These are phyloP conservation scores for Cercospora sp. DNA, from an alignment of 2,329 filamentous ascomycete genomes.

Conservation along the genomic window DNA sequence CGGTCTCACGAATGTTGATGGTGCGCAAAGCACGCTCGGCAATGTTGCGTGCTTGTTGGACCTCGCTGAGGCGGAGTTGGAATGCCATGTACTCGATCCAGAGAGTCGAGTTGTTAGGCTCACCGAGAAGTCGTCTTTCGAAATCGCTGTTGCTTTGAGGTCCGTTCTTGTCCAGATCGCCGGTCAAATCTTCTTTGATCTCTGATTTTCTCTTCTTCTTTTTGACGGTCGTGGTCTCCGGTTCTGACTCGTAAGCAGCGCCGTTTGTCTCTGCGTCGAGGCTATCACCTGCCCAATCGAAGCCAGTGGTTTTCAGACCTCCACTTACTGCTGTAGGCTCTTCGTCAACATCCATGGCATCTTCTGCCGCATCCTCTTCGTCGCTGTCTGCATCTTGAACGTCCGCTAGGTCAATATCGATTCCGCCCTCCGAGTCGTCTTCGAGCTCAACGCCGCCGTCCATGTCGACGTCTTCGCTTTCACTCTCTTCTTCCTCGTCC, in stretches of 20 bases:
- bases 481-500: constrained; percentile 43
- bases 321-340: constrained; percentile 39
- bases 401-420: constrained; percentile 47
- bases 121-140: constrained; percentile 86
- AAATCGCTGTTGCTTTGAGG: constrained; percentile 90
- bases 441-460: constrained; percentile 32
- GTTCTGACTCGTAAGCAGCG: constrained; percentile 55
- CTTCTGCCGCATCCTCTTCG: constrained; percentile 52
- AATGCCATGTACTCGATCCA: constrained; percentile 99
- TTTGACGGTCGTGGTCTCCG: constrained; percentile 49
- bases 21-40: constrained; percentile 87
- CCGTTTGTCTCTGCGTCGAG: constrained; percentile 56
- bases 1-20: constrained; percentile 87
- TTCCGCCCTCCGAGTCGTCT: constrained; percentile 24
- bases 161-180: constrained; percentile 84
- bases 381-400: constrained; percentile 50
- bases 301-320: constrained; percentile 69
- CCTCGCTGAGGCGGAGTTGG: constrained; percentile 87
- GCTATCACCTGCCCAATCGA: constrained; percentile 79
- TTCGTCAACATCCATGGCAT: constrained; percentile 44
- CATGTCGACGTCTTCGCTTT: constrained; percentile 32
- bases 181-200: constrained; percentile 84
- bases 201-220: constrained; percentile 72
- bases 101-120: constrained; percentile 87
- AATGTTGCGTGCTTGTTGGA: constrained; percentile 82